Evolutionary conservation across 2,329 filamentous ascomycete genomes (phyloP), one percentile per base, ranked within the genome.

Genomic region (Colletotrichum sansevieriae): DNA sequence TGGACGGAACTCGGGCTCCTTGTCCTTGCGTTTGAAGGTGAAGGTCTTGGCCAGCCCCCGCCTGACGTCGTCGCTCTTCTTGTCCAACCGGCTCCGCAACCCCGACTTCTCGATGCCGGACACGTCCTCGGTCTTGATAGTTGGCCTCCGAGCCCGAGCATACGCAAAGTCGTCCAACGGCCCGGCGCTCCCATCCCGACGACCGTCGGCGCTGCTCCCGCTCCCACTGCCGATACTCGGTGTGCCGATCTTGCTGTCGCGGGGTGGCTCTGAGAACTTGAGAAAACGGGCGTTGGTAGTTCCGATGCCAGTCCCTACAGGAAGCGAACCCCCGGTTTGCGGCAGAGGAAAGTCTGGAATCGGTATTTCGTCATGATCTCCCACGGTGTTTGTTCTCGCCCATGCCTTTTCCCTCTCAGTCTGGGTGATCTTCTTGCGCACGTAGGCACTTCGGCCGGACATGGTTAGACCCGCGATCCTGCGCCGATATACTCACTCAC

Each of bases 361-460:
- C 33, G 68, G 47, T n/a, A 71, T 67, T 55, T 81, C 81, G 70
- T 82, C 81, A 33, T 78, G 77, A 33, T 82, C 81, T 47, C 54
- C 61, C 3, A 56, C 33, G 10, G 79, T 79, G 47, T 79, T 81
- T 13, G 77, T 74, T 20, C 75, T 72, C 2, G 83, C 83, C 63
- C 79, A 78, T 18, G 79, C 76, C 9, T 81, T 77, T 41, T 73
- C 77, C 3, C 75, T 71, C 61, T 82, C 83, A 29, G 82, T 79
- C 65, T 88, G 83, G 0, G 83, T 85, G 71, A 85, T 87, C 79
- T 87, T 88, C 75, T 88, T 88, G 73, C 87, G 84, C 74, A 87
- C 86, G 72, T 86, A 82, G 37, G 86, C 87, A 76, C 86, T 88
- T 63, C 87, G 81, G 68, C 85, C 86, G 7, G 87, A 89, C 87